phyloP scores from a whole-genome alignment of 2,329 filamentous ascomycete genomes.

The Cladosporium sp. region DNA sequence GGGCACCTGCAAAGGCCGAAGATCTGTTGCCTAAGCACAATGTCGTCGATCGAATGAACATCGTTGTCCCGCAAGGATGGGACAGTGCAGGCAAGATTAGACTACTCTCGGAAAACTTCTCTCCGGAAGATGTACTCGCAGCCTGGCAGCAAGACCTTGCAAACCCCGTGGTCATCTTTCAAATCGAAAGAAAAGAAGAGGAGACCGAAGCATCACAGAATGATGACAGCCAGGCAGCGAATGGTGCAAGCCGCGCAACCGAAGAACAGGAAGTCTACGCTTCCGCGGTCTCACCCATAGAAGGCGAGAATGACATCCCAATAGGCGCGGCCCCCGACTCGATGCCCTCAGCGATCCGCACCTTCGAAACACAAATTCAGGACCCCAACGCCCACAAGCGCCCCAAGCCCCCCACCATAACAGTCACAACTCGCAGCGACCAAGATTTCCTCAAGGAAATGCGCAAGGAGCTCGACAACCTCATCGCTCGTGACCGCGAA shows the following conservation, averaged over 20 bases:
- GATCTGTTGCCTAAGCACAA: constrained; percentile 64
- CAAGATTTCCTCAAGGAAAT: constrained; percentile 33
- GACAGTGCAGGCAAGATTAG: constrained; percentile 98
- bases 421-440: constrained; percentile 30
- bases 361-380: constrained; percentile 28
- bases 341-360: constrained; percentile 23
- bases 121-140: constrained; percentile 78
- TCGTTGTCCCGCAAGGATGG: constrained; percentile 93
- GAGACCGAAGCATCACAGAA: constrained; percentile 41
- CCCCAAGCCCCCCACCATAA: constrained; percentile 27
- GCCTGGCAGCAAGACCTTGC: constrained; percentile 57
- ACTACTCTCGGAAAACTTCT: constrained; percentile 84
- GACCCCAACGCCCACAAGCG: constrained; percentile 30
- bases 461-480: constrained; percentile 61
- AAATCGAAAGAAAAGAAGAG: constrained; percentile 60
- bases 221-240: constrained; percentile 21
- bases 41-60: constrained; percentile 55
- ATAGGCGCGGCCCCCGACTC: constrained; percentile 18
- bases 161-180: constrained; percentile 13
- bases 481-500: constrained; percentile 64
- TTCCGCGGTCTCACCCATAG: constrained; percentile 21
- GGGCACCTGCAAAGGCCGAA: constrained; percentile 54
- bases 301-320: constrained; percentile 18
- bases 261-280: constrained; percentile 26
- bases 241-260: constrained; percentile 13